Conservation (phyloP, 2,329 filamentous ascomycete genomes). For the Diaporthe citriasiana region DNA sequence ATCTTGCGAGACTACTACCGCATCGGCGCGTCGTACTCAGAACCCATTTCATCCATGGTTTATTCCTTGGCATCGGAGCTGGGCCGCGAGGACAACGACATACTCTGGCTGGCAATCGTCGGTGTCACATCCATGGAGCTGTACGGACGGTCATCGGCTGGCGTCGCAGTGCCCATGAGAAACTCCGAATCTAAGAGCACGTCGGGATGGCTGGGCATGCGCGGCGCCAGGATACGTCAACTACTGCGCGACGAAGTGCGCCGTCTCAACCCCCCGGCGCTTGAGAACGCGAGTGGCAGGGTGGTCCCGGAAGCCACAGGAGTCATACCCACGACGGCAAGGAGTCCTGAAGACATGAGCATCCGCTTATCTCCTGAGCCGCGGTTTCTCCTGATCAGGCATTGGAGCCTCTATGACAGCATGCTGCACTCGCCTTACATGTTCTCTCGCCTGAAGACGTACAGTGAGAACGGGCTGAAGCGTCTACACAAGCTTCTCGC, state of each 20-base stretch:
- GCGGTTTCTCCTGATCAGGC: slow-evolving; percentile 89
- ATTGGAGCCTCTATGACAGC: slow-evolving; percentile 98
- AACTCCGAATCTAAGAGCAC: slow-evolving; percentile 68
- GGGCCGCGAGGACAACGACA: slow-evolving; percentile 95
- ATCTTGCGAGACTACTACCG: slow-evolving; percentile 87
- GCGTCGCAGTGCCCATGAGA: slow-evolving; percentile 74
- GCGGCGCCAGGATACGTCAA: slow-evolving; percentile 86
- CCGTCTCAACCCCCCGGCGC: slow-evolving; percentile 86
- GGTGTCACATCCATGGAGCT: slow-evolving; percentile 95
- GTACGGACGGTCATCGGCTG: slow-evolving; percentile 87
- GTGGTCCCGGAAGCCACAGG: slow-evolving; percentile 77
- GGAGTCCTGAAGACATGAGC: slow-evolving; percentile 90
- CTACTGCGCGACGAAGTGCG: slow-evolving; percentile 93
- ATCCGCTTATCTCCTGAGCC: slow-evolving; percentile 96
- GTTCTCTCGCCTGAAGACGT: slow-evolving; percentile 91
- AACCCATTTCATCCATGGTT: slow-evolving; percentile 93
- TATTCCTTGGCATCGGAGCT: slow-evolving; percentile 96
- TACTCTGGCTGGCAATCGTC: slow-evolving; percentile 95
- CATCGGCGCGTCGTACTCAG: slow-evolving; percentile 90
- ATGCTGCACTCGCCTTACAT: slow-evolving; percentile 98
- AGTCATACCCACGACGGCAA: slow-evolving; percentile 90
- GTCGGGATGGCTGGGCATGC: slow-evolving; percentile 84
- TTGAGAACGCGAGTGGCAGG: slow-evolving; percentile 69
- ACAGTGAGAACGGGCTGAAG: slow-evolving; percentile 91
- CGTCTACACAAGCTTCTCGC: slow-evolving; percentile 93